Percentiles rank a stretch among this genome's conserved stretches.
Evolutionary conservation across 2,329 filamentous ascomycete species (phyloP).

Genomic region (Aspergillus flavus): DNA sequence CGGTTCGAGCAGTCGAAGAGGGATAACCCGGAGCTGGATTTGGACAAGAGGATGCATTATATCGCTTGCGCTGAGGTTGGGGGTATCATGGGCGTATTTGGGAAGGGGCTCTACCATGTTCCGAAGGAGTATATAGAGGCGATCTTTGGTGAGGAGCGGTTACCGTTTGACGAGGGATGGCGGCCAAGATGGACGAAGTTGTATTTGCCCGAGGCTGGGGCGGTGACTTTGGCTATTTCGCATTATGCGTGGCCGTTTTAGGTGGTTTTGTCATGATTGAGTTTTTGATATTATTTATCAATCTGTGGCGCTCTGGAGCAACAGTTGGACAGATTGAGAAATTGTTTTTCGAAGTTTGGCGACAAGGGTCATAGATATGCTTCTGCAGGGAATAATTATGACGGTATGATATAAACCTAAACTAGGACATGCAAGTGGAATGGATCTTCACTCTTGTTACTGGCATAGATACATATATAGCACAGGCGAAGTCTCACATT

Average conservation of each 20-base stretch:
- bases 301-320: no score
- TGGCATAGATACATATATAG: not conserved
- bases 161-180: slow-evolving; percentile 22
- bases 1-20: slow-evolving; percentile 14
- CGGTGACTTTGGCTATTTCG: slow-evolving; percentile 12
- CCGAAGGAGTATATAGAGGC: slow-evolving; percentile 17
- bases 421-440: not conserved
- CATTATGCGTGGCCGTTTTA: slow-evolving; percentile 19
- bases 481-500: not conserved
- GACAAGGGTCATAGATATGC: not conserved
- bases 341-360: not conserved
- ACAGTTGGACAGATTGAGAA: not conserved
- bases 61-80: slow-evolving; percentile 17
- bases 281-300: not conserved
- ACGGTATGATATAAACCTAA: not conserved
- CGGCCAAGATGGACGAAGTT: slow-evolving; percentile 12
- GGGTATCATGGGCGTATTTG: slow-evolving; percentile 15
- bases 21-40: slow-evolving; percentile 10
- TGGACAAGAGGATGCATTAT: slow-evolving; percentile 11
- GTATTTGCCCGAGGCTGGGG: slow-evolving; percentile 12
- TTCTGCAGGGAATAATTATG: not conserved
- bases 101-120: slow-evolving; percentile 11
- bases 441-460: not conserved
- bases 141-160: slow-evolving; percentile 19
- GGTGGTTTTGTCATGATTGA: no score